Conservation (phyloP, 1,139 yeast species). For the Diutina scorzettiae region DNA sequence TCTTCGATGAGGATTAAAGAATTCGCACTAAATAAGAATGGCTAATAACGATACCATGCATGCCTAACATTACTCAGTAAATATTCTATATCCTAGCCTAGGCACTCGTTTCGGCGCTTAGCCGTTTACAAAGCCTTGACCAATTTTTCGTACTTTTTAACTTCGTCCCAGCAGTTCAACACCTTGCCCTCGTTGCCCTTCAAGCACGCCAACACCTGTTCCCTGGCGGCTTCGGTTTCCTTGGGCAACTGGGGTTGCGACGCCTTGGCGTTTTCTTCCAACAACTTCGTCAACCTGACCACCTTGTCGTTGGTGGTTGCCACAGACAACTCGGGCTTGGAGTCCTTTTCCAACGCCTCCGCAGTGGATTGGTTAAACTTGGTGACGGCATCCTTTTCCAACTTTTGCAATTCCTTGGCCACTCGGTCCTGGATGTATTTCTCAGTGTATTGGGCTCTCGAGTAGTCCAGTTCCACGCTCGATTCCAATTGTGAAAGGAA, state of each 20-base stretch:
- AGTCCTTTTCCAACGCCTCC: slow-evolving; percentile 24
- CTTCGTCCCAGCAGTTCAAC: slow-evolving; percentile 82
- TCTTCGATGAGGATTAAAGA: no score
- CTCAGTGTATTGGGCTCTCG: slow-evolving; percentile 71
- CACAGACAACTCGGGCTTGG: slow-evolving; percentile 19
- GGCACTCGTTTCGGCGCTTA: neutral
- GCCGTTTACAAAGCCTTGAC: slow-evolving; percentile 26
- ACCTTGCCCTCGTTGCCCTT: slow-evolving; percentile 58
- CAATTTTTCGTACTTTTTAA: slow-evolving; percentile 54
- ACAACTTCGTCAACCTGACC: slow-evolving; percentile 33
- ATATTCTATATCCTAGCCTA: no score
- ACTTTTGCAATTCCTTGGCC: slow-evolving; percentile 46
- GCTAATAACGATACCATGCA: no score
- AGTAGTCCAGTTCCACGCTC: slow-evolving; percentile 56
- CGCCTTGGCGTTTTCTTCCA: slow-evolving; percentile 23
- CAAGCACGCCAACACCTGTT: slow-evolving; percentile 52
- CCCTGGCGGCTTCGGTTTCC: slow-evolving; percentile 34
- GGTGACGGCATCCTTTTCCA: slow-evolving; percentile 48
- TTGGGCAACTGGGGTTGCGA: slow-evolving; percentile 18
- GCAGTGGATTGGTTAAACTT: slow-evolving; percentile 43
- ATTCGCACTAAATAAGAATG: no score
- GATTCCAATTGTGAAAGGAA: slow-evolving; percentile 62
- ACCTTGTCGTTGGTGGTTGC: slow-evolving; percentile 27
- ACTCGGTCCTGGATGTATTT: slow-evolving; percentile 71
- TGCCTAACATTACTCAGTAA: no score